Conservation (phyloP, 2,329 filamentous ascomycete species). For the Talaromyces sp. region DNA sequence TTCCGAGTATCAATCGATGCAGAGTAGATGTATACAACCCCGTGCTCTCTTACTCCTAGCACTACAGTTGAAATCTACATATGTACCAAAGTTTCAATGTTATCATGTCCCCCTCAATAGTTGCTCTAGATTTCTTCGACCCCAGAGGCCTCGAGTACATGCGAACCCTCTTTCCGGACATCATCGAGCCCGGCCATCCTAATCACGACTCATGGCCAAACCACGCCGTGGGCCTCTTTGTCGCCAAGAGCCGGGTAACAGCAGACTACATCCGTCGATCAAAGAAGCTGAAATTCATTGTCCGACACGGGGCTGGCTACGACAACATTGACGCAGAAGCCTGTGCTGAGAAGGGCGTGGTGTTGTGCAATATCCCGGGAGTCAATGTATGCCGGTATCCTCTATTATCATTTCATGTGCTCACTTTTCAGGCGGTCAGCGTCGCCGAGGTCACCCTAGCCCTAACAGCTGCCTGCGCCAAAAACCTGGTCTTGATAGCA, state of each 20-base stretch:
- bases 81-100: too few relatives aligned
- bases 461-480: constrained; percentile 8
- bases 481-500: constrained; percentile 8
- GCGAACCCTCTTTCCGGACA: constrained; percentile 1
- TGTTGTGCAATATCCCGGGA: constrained; percentile 4
- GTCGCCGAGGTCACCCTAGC: constrained; percentile 10
- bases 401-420: constrained; percentile 5
- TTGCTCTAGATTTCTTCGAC: constrained; percentile 3
- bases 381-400: neutral
- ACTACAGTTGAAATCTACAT: too few relatives aligned
- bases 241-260: constrained; percentile 6
- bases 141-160: constrained; percentile 1
- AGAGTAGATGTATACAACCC: too few relatives aligned
- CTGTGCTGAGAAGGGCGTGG: neutral
- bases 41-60: too few relatives aligned
- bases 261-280: neutral
- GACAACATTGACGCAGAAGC: constrained; percentile 33
- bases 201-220: neutral
- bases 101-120: neutral
- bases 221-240: constrained; percentile 3
- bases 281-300: constrained; percentile 4
- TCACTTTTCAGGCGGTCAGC: constrained; percentile 7
- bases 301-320: constrained; percentile 19
- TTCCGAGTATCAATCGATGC: too few relatives aligned
- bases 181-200: constrained; percentile 4